These are phyloP conservation scores for Helotiales sp. DNA, from an alignment of 2,329 filamentous ascomycete genomes.

Conservation along the genomic window DNA sequence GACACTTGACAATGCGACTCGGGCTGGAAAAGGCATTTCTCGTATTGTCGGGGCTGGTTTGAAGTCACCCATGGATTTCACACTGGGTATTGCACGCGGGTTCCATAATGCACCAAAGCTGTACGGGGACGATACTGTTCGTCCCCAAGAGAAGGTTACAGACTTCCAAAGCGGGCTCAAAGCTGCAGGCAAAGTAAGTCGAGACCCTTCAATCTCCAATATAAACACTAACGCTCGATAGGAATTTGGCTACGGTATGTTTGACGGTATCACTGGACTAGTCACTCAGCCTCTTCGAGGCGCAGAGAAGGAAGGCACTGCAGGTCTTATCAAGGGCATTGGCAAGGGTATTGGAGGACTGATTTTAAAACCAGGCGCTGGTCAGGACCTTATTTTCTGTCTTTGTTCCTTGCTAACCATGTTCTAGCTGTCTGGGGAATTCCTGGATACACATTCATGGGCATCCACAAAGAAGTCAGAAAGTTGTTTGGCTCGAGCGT, in stretches of 20 bases:
- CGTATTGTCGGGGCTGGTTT: conserved; percentile 77
- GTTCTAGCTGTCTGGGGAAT: conserved; percentile 66
- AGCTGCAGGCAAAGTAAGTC: conserved; percentile 53
- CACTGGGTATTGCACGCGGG: conserved; percentile 67
- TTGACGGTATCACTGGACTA: conserved; percentile 67
- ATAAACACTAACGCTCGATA: conserved; percentile 43
- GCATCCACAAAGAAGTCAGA: conserved; percentile 77
- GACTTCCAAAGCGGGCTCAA: conserved; percentile 66
- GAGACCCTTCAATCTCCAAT: not conserved
- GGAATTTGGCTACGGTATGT: conserved; percentile 66
- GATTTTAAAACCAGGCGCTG: conserved; percentile 81
- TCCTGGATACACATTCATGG: conserved; percentile 83
- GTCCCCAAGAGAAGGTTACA: conserved; percentile 59
- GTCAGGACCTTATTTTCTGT: conserved; percentile 51
- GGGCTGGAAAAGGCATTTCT: conserved; percentile 69
- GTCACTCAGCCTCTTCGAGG: conserved; percentile 62
- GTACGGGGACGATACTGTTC: conserved; percentile 73
- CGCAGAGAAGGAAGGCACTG: conserved; percentile 65
- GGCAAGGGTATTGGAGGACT: conserved; percentile 84
- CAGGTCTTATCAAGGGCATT: conserved; percentile 77
- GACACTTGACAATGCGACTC: conserved; percentile 63
- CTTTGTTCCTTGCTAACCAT: conserved; percentile 9
- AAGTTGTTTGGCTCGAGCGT: conserved; percentile 73
- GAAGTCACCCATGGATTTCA: conserved; percentile 55
- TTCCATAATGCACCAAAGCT: conserved; percentile 70